A percentile compares a stretch with the other conserved stretches of the same genome.
These are phyloP conservation scores for Rhynchosporium graminicola DNA, from an alignment of 2,329 filamentous ascomycete genomes.

Conservation along the genomic window DNA sequence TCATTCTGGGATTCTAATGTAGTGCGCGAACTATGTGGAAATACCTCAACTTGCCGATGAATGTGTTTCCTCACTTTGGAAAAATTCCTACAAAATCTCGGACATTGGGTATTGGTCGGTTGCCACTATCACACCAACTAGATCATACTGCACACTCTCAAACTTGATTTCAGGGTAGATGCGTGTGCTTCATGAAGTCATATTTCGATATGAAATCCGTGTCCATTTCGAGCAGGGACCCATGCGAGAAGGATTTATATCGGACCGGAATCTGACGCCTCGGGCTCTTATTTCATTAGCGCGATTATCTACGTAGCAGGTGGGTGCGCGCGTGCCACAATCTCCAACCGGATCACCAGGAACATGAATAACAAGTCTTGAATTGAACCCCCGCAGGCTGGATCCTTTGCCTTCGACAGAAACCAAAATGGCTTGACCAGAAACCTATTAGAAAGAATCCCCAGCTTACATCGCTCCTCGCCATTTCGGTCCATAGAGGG, in stretches of 20 bases:
- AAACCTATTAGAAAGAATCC: neutral
- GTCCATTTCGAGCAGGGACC: neutral
- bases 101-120: too few relatives aligned
- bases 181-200: too few relatives aligned
- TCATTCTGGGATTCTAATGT: too few relatives aligned
- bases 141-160: too few relatives aligned
- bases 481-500: neutral
- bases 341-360: slow-evolving; percentile 3
- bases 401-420: neutral
- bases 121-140: too few relatives aligned
- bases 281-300: slow-evolving; percentile 2
- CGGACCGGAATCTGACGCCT: neutral
- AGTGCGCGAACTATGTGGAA: too few relatives aligned
- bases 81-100: too few relatives aligned
- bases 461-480: neutral
- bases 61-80: too few relatives aligned
- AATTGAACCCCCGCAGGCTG: neutral
- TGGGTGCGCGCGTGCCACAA: slow-evolving; percentile 6
- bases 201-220: neutral
- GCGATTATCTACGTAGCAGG: neutral
- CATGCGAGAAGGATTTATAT: neutral
- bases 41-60: too few relatives aligned
- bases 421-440: neutral
- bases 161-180: too few relatives aligned
- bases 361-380: neutral